Evolutionary conservation across 257 asterid species (phyloP).

Genomic region (Fraxinus cuspidata): DNA sequence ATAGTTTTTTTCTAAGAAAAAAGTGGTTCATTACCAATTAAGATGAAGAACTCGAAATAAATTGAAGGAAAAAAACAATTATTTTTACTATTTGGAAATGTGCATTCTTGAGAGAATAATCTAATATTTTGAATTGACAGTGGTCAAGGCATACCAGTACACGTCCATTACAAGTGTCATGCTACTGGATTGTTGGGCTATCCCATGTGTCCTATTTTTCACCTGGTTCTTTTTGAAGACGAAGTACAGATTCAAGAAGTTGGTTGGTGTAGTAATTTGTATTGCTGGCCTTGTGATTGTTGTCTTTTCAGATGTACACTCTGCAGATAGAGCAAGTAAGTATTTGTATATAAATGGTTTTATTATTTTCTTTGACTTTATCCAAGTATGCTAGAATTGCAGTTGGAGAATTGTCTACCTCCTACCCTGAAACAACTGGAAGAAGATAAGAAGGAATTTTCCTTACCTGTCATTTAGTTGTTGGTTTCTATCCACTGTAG

Average conservation of each 20-base stretch:
- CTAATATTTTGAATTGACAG: conserved; percentile 41
- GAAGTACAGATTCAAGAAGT: conserved; percentile 59
- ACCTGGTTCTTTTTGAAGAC: conserved; percentile 92
- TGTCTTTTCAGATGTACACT: conserved; percentile 84
- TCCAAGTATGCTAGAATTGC: not conserved
- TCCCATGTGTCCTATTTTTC: conserved; percentile 83
- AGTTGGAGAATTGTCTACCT: not conserved
- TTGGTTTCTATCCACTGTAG: not conserved
- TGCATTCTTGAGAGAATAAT: conserved; percentile 9
- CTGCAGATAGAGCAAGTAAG: conserved; percentile 77
- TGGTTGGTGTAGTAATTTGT: conserved; percentile 67
- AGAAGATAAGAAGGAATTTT: not conserved
- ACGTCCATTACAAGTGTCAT: conserved; percentile 90
- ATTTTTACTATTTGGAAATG: not conserved
- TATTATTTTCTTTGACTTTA: not conserved
- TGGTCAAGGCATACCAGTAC: conserved; percentile 95
- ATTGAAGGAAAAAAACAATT: not conserved
- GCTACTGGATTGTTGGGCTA: conserved; percentile 97
- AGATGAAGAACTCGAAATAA: not conserved
- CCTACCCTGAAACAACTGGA: not conserved
- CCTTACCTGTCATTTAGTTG: not conserved
- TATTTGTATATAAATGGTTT: conserved; percentile 11
- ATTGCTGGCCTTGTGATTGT: conserved; percentile 78
- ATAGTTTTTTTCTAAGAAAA: not conserved
- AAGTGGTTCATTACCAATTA: not conserved